Evolutionary conservation across 768 basidiomycete genomes (phyloP).

Genomic region (Dacryopinax spathularia): DNA sequence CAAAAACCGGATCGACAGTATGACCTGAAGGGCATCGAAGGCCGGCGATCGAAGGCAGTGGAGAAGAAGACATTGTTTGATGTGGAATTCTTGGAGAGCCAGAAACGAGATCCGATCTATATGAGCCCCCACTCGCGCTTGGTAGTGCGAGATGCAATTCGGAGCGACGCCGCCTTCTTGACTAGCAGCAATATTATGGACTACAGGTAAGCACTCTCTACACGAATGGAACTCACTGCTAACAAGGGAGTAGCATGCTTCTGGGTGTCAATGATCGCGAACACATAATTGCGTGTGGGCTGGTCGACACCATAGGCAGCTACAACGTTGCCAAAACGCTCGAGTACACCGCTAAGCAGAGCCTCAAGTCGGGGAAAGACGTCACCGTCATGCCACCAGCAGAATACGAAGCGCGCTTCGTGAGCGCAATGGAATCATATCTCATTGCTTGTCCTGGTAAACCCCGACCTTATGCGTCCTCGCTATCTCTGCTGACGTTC

Average conservation of each 20-base stretch:
- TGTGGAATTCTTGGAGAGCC: slow-evolving; percentile 74
- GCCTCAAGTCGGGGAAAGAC: slow-evolving; percentile 52
- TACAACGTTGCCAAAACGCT: slow-evolving; percentile 77
- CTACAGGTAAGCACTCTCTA: slow-evolving; percentile 45
- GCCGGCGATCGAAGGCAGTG: slow-evolving; percentile 49
- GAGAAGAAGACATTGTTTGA: slow-evolving; percentile 55
- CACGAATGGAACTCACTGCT: neutral
- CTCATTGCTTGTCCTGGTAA: slow-evolving; percentile 63
- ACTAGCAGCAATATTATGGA: slow-evolving; percentile 72
- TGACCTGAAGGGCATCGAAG: slow-evolving; percentile 74
- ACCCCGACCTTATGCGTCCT: slow-evolving; percentile 5
- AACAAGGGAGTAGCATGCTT: slow-evolving; percentile 35
- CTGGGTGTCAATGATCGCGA: slow-evolving; percentile 54
- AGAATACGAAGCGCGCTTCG: slow-evolving; percentile 67
- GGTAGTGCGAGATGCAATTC: slow-evolving; percentile 55
- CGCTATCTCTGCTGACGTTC: neutral
- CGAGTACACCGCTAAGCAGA: slow-evolving; percentile 74
- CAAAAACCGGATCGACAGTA: slow-evolving; percentile 55
- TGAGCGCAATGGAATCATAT: slow-evolving; percentile 56
- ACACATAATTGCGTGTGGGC: slow-evolving; percentile 58
- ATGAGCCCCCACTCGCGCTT: slow-evolving; percentile 59
- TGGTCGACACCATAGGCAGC: slow-evolving; percentile 77
- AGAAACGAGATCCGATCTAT: slow-evolving; percentile 48
- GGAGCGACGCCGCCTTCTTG: slow-evolving; percentile 58
- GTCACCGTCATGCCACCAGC: slow-evolving; percentile 67